phyloP scores from a whole-genome alignment of 2,329 filamentous ascomycete species.

The Botrytis hyacinthi region DNA sequence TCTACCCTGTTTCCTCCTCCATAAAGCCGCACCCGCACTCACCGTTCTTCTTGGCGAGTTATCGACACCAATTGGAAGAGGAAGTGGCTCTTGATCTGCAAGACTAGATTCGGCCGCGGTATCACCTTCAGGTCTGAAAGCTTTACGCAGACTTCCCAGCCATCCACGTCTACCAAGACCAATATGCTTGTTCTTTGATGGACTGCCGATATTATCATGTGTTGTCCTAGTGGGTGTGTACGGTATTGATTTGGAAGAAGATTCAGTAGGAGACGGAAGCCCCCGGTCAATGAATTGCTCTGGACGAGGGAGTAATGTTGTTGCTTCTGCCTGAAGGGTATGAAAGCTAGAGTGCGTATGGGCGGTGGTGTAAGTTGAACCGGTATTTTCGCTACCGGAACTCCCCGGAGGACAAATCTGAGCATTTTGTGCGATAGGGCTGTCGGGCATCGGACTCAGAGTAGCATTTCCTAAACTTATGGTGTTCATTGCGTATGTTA shows the following conservation, averaged over 20 bases:
- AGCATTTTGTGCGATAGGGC: slow-evolving; percentile 9
- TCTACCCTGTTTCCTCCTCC: slow-evolving; percentile 50
- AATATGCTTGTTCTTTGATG: slow-evolving; percentile 54
- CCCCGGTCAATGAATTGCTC: not conserved
- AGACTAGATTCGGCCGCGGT: not conserved
- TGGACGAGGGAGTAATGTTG: slow-evolving; percentile 35
- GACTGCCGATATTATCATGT: slow-evolving; percentile 45
- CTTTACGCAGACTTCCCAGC: slow-evolving; percentile 61
- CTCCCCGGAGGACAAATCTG: slow-evolving; percentile 27
- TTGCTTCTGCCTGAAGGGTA: slow-evolving; percentile 34
- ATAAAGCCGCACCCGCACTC: slow-evolving; percentile 48
- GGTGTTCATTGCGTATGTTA: slow-evolving; percentile 33
- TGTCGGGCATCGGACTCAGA: slow-evolving; percentile 29
- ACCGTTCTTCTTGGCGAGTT: slow-evolving; percentile 43
- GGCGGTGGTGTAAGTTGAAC: slow-evolving; percentile 35
- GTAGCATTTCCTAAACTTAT: slow-evolving; percentile 30
- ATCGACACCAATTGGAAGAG: slow-evolving; percentile 30
- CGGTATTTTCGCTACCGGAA: slow-evolving; percentile 29
- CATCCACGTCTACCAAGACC: slow-evolving; percentile 43
- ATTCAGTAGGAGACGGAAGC: not conserved
- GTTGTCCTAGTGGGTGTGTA: slow-evolving; percentile 27
- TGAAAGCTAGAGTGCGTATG: slow-evolving; percentile 36
- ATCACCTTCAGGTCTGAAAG: slow-evolving; percentile 26
- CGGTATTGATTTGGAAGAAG: slow-evolving; percentile 17
- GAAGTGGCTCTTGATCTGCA: slow-evolving; percentile 25